These are phyloP conservation scores for Magnusiomyces tetraspermus DNA, from an alignment of 1,139 yeast species.

Conservation along the genomic window DNA sequence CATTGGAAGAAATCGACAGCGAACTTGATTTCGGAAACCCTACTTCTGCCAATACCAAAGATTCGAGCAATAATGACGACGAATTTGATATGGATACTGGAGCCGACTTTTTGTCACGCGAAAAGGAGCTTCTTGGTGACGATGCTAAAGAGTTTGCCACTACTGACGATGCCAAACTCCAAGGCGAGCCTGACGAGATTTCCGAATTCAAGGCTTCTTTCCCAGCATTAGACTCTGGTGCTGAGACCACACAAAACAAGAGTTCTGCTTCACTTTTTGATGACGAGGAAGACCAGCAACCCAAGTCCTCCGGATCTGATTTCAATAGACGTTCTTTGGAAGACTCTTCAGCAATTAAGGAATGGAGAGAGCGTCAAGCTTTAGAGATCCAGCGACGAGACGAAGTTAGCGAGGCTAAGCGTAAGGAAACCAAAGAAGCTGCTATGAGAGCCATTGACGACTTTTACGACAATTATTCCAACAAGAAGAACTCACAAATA, in stretches of 20 bases:
- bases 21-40: constrained; percentile 21
- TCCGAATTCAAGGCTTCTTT: constrained; percentile 31
- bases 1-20: constrained; percentile 46
- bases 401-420: constrained; percentile 54
- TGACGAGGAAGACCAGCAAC: constrained; percentile 2
- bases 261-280: constrained; percentile 3
- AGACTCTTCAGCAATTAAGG: constrained; percentile 35
- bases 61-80: constrained; percentile 20
- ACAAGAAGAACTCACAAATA: constrained; percentile 66
- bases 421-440: constrained; percentile 57
- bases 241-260: neutral
- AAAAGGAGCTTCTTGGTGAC: constrained; percentile 74
- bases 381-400: constrained; percentile 79
- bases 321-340: constrained; percentile 25
- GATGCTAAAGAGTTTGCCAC: constrained; percentile 59
- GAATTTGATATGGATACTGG: constrained; percentile 35
- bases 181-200: constrained; percentile 49
- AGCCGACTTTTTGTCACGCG: constrained; percentile 70
- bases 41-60: constrained; percentile 4
- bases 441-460: constrained; percentile 89
- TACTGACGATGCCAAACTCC: constrained; percentile 50
- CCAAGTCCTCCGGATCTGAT: neutral
- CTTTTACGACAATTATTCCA: constrained; percentile 86
- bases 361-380: constrained; percentile 81
- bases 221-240: constrained; percentile 44